phyloP scores from a whole-genome alignment of 768 basidiomycete species.

The Pleurotus sapidus region DNA sequence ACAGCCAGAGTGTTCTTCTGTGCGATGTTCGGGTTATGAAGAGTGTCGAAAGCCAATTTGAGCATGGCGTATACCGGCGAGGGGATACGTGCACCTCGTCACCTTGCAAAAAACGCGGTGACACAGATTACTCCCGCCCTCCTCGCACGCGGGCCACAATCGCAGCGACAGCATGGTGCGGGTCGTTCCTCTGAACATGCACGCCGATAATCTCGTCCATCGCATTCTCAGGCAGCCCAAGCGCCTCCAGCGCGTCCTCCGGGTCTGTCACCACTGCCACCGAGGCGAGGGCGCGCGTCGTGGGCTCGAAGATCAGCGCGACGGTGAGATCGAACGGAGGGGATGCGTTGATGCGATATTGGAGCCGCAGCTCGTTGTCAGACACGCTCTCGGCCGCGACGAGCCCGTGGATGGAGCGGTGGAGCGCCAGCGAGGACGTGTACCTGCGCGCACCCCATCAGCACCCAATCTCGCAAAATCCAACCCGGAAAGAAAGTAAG shows the following conservation, averaged over 20 bases:
- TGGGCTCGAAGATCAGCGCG: conserved; percentile 65
- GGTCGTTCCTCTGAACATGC: conserved; percentile 63
- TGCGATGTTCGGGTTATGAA: too few species aligned
- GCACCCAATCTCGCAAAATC: neutral
- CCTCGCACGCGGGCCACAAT: conserved; percentile 47
- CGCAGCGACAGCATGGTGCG: conserved; percentile 59
- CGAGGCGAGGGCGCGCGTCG: conserved; percentile 61
- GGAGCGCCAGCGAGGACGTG: conserved; percentile 61
- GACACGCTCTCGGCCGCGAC: conserved; percentile 56
- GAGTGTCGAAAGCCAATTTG: too few species aligned
- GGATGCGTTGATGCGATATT: conserved; percentile 46
- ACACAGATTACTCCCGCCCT: neutral
- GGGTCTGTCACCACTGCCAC: conserved; percentile 53
- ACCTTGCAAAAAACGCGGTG: too few species aligned
- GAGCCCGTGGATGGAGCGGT: conserved; percentile 60
- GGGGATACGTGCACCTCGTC: too few species aligned
- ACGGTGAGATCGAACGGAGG: conserved; percentile 41
- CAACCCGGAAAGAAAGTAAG: too few species aligned
- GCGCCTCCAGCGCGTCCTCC: conserved; percentile 34
- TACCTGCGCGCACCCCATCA: conserved; percentile 47
- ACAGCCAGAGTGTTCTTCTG: too few species aligned
- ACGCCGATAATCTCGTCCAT: conserved; percentile 58
- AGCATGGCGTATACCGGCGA: too few species aligned
- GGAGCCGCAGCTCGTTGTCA: conserved; percentile 75
- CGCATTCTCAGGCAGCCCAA: conserved; percentile 23